phyloP scores from a whole-genome alignment of 805 yeast species.

The Kodamaea sagamina region DNA sequence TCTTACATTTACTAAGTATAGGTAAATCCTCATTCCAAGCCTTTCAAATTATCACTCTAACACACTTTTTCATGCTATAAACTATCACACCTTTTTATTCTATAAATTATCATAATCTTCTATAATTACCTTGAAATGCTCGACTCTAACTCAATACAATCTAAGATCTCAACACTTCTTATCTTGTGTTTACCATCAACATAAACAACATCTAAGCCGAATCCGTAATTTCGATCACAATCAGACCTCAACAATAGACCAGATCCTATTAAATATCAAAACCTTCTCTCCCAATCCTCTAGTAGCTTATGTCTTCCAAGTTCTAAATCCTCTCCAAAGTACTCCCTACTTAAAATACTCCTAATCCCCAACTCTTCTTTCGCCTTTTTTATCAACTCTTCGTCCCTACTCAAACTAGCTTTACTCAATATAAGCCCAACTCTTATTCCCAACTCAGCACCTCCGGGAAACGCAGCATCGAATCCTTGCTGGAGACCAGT shows the following conservation, averaged over 20 bases:
- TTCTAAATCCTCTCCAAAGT: constrained; percentile 54
- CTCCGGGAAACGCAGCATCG: constrained; percentile 74
- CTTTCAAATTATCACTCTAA: no score
- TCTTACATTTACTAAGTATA: no score
- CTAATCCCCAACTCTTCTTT: constrained; percentile 56
- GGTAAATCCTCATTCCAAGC: no score
- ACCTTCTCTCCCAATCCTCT: constrained; percentile 44
- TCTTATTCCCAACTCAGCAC: constrained; percentile 65
- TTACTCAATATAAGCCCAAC: constrained; percentile 68
- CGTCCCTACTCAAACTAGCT: constrained; percentile 25
- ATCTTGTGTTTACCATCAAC: no score
- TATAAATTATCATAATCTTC: no score
- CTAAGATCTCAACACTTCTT: no score
- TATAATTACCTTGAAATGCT: no score
- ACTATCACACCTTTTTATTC: no score
- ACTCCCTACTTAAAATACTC: constrained; percentile 54
- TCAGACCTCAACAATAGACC: background rate
- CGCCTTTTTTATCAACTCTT: constrained; percentile 37
- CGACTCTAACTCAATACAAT: no score
- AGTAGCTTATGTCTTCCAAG: constrained; percentile 38
- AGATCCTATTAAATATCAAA: constrained; percentile 6
- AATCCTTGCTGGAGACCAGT: constrained; percentile 74
- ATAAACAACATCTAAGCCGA: no score
- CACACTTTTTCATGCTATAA: no score
- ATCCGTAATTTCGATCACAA: no score